These are phyloP conservation scores for Alternaria metachromatica DNA, from an alignment of 2,329 filamentous ascomycete genomes.

Conservation along the genomic window DNA sequence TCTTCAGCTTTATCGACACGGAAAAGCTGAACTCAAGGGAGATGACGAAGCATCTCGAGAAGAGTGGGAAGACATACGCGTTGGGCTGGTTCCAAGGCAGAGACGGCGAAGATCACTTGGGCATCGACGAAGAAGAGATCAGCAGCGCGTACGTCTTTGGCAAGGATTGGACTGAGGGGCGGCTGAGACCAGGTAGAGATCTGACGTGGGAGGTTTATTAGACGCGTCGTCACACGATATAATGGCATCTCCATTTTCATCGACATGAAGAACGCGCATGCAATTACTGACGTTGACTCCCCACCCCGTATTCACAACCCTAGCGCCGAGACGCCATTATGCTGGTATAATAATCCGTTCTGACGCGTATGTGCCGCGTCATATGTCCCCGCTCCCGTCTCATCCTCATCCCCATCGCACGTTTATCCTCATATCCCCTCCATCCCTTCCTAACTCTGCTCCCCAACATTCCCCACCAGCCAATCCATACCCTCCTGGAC, in stretches of 20 bases:
- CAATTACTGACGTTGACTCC: background rate
- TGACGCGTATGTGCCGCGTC: conserved; percentile 11
- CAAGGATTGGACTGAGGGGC: conserved; percentile 45
- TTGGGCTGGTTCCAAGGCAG: conserved; percentile 78
- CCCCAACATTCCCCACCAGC: conserved; percentile 73
- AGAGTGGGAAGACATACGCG: conserved; percentile 71
- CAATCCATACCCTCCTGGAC: conserved; percentile 99
- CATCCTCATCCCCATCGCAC: background rate
- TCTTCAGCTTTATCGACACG: conserved; percentile 76
- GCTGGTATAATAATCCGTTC: conserved; percentile 23
- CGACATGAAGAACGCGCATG: background rate
- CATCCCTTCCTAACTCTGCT: conserved; percentile 1
- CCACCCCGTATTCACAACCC: conserved; percentile 12
- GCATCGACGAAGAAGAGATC: conserved; percentile 78
- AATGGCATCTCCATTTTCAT: background rate
- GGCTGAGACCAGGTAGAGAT: conserved; percentile 41
- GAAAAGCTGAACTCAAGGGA: conserved; percentile 65
- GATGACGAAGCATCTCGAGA: conserved; percentile 68
- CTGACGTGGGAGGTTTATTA: conserved; percentile 33
- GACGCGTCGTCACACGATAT: background rate
- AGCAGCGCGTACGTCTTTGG: conserved; percentile 70
- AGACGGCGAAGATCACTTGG: conserved; percentile 76
- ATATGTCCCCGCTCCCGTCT: background rate
- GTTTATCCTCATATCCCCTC: conserved; percentile 3
- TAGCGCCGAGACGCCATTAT: conserved; percentile 28